Evolutionary conservation across 768 basidiomycete genomes (phyloP).

Genomic region (Leccinellum albellum): DNA sequence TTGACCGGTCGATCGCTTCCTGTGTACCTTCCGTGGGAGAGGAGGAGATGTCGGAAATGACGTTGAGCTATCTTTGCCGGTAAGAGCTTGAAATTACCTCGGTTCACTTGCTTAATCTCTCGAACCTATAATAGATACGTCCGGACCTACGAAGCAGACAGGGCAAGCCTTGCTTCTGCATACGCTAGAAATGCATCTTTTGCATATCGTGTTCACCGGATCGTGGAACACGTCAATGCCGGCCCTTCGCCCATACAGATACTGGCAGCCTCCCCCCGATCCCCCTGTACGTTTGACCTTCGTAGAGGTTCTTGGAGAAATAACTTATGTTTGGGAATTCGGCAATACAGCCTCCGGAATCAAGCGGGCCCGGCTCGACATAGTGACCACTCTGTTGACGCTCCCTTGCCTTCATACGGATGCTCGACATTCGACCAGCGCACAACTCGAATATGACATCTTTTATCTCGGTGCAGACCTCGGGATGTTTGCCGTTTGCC

Average conservation of each 20-base stretch:
- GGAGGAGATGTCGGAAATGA: slow-evolving; percentile 28
- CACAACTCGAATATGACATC: slow-evolving; percentile 28
- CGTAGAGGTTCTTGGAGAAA: neutral
- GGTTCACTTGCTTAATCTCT: slow-evolving; percentile 1
- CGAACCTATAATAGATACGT: slow-evolving; percentile 22
- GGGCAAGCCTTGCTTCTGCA: slow-evolving; percentile 31
- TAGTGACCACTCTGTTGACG: slow-evolving; percentile 20
- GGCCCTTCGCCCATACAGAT: neutral
- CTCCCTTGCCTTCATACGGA: slow-evolving; percentile 26
- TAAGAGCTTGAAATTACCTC: slow-evolving; percentile 12
- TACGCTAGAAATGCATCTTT: slow-evolving; percentile 31
- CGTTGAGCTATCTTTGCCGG: slow-evolving; percentile 28
- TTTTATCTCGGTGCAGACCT: slow-evolving; percentile 25
- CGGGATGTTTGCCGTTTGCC: slow-evolving; percentile 30
- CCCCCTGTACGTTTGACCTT: slow-evolving; percentile 16
- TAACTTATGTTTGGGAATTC: neutral
- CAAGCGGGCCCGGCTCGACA: slow-evolving; percentile 27
- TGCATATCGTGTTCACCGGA: slow-evolving; percentile 24
- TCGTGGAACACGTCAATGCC: neutral
- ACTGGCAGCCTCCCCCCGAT: slow-evolving; percentile 2
- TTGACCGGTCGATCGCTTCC: neutral
- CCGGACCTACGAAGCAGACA: slow-evolving; percentile 31
- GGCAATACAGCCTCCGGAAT: slow-evolving; percentile 12
- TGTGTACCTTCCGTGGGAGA: slow-evolving; percentile 12
- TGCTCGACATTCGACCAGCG: neutral